Evolutionary conservation across 2,329 filamentous ascomycete species (phyloP), one percentile per base, ranked within the genome.

Genomic region (Ophiobolus disseminans): DNA sequence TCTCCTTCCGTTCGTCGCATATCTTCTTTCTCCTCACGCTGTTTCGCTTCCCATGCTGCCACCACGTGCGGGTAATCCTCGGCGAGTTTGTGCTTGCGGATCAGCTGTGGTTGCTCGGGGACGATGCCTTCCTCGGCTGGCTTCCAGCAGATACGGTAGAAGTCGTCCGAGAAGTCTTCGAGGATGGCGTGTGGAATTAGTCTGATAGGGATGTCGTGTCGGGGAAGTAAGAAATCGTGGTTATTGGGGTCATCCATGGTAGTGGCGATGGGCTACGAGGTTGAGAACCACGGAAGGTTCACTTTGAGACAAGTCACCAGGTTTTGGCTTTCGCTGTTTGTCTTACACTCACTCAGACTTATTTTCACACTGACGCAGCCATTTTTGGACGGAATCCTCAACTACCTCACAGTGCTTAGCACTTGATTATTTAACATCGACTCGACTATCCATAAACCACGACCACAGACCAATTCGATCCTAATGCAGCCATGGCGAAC

Each of bases 101-200:
- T 10, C 11, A 28, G 32, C 6, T 13, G 9, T 3, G 31, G 40
- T 16, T 26, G 2, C 7, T 16, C 25, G 25, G 14, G 23, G 14
- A 32, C 3, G 13, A 51, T 23, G 4, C 43, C 43, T 11, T 19
- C 40, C 3, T 19, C 11, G 30, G 47, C 26, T 4, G 40, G 10
- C 10, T 45, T 6, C 28, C 40, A 45, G 13, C 11, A 34, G 14
- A 54, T 11, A 2, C 11, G 37, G 20, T 51, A 45, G 38, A 14
- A 16, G 17, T 26, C 16, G 4, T 34, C 16, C 11, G 26, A 10
- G n/a, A 13, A 9, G n/a, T 45, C 40, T 13, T 25, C 23, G 34
- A 50, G 14, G 19, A 51, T 45, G 17, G 38, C 43, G 21, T 31
- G 11, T 35, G 47, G 43, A 2, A 13, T 5, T 4, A 14, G 14